phyloP scores from a whole-genome alignment of 2,329 filamentous ascomycete genomes.

The Passalora sequoiae region DNA sequence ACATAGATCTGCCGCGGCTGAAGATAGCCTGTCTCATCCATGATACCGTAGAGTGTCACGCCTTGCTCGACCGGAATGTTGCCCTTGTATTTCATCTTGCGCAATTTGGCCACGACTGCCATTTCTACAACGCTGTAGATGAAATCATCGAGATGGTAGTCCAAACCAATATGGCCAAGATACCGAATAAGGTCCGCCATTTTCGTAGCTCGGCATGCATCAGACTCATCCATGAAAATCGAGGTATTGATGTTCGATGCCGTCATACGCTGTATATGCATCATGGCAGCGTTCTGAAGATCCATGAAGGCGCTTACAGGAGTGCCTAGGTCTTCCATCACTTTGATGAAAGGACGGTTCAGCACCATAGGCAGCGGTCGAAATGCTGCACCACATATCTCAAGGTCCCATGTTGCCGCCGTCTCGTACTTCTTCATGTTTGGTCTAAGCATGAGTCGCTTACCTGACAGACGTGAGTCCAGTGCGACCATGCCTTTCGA shows the following conservation, averaged over 20 bases:
- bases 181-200: conserved; percentile 59
- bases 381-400: conserved; percentile 66
- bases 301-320: conserved; percentile 54
- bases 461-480: conserved; percentile 56
- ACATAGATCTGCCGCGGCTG: conserved; percentile 64
- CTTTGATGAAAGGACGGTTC: conserved; percentile 79
- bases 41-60: conserved; percentile 73
- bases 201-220: conserved; percentile 56
- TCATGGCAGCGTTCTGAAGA: conserved; percentile 60
- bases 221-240: conserved; percentile 58
- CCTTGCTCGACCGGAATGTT: conserved; percentile 67
- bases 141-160: conserved; percentile 65
- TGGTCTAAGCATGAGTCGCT: conserved; percentile 56
- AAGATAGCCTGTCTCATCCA: conserved; percentile 72
- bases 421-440: conserved; percentile 79
- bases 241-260: conserved; percentile 57
- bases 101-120: conserved; percentile 63
- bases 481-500: conserved; percentile 73
- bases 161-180: conserved; percentile 53
- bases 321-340: conserved; percentile 72
- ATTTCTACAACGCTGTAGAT: conserved; percentile 67
- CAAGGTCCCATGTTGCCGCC: conserved; percentile 52
- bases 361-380: conserved; percentile 64
- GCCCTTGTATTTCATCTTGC: conserved; percentile 71
- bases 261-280: conserved; percentile 56